These are phyloP conservation scores for Trametes gibbosa DNA, from an alignment of 768 basidiomycete species.

Conservation along the genomic window DNA sequence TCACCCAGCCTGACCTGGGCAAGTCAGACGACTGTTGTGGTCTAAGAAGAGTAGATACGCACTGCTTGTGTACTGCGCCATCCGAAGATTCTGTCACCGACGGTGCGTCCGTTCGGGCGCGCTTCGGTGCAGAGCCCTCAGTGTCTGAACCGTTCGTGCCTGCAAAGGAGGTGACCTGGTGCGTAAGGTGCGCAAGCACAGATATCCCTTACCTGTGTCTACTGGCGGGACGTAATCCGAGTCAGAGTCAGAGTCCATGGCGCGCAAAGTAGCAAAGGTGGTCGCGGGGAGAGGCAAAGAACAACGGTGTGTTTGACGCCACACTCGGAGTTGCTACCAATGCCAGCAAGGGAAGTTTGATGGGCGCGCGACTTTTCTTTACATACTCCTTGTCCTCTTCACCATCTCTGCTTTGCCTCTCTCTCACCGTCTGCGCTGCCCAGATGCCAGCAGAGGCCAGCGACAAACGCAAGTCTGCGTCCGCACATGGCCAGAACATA, in stretches of 20 bases:
- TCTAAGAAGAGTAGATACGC: constrained; percentile 22
- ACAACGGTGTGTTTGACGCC: constrained; percentile 1
- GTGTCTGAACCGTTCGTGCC: constrained; percentile 1
- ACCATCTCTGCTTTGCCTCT: neutral
- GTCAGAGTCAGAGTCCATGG: constrained; percentile 55
- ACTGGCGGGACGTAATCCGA: constrained; percentile 64
- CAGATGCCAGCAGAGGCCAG: constrained; percentile 11
- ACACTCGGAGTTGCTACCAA: neutral
- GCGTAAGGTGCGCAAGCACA: neutral
- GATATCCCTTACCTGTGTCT: constrained; percentile 34
- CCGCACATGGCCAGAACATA: constrained; percentile 1
- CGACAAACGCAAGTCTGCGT: neutral
- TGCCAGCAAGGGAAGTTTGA: constrained; percentile 14
- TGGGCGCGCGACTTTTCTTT: constrained; percentile 15
- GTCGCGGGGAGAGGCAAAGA: constrained; percentile 5
- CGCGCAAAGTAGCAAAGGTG: constrained; percentile 6
- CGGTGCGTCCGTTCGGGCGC: constrained; percentile 28
- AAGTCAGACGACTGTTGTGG: constrained; percentile 1
- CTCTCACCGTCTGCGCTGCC: neutral
- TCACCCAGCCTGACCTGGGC: constrained; percentile 49
- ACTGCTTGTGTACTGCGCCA: constrained; percentile 47
- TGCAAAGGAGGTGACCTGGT: neutral
- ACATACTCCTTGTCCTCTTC: neutral
- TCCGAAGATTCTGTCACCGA: constrained; percentile 21
- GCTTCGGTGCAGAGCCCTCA: constrained; percentile 28